These are phyloP conservation scores for Penicillium lividum DNA, from an alignment of 495 filamentous ascomycete genomes.

Conservation along the genomic window DNA sequence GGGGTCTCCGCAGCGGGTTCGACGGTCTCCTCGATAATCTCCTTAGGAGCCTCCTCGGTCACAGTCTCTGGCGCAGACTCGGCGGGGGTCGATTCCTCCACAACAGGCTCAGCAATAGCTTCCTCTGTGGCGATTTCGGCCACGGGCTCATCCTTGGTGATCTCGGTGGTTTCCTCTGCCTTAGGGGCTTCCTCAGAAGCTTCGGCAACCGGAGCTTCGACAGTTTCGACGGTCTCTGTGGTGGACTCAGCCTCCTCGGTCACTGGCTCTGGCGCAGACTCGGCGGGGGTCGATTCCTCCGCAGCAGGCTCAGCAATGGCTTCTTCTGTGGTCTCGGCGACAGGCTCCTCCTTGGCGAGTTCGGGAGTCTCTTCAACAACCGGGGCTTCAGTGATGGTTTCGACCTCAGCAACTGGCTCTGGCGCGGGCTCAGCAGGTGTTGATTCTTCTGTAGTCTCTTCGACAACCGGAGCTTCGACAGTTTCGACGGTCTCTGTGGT, in stretches of 20 bases:
- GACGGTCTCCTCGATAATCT: slow-evolving; percentile 1
- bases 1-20: background rate
- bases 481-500: slow-evolving; percentile 8
- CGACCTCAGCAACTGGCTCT: slow-evolving; percentile 2
- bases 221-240: slow-evolving; percentile 7
- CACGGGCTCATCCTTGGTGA: too few relatives aligned
- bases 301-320: background rate
- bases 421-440: background rate
- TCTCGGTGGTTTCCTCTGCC: background rate
- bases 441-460: too few relatives aligned
- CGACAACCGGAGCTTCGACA: too few relatives aligned
- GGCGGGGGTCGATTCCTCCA: background rate
- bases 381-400: background rate
- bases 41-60: slow-evolving; percentile 4
- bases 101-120: background rate
- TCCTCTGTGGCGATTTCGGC: background rate
- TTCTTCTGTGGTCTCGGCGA: background rate
- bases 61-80: background rate
- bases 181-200: background rate
- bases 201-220: slow-evolving; percentile 1
- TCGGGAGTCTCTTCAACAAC: slow-evolving; percentile 8
- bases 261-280: background rate
- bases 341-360: background rate
- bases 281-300: slow-evolving; percentile 1
- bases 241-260: slow-evolving; percentile 9